These are phyloP conservation scores for Aspergillus campestris DNA, from an alignment of 495 filamentous ascomycete genomes.

Conservation along the genomic window DNA sequence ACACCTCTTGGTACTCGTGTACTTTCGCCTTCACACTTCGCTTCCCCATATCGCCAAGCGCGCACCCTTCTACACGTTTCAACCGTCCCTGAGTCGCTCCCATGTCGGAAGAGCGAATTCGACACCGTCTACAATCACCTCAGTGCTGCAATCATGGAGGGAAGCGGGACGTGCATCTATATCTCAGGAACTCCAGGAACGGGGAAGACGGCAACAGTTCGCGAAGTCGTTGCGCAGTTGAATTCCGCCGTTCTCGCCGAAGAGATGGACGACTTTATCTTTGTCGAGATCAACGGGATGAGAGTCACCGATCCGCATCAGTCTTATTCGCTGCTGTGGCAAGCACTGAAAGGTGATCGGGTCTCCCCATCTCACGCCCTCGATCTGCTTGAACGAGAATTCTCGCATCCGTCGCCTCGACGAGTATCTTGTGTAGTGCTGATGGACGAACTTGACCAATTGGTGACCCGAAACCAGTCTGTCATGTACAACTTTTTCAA, in stretches of 20 bases:
- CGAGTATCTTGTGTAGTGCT: constrained; percentile 93
- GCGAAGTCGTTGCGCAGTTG: constrained; percentile 85
- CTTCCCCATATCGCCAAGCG: constrained; percentile 86
- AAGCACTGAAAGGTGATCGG: constrained; percentile 86
- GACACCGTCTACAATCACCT: constrained; percentile 85
- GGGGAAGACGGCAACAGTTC: constrained; percentile 95
- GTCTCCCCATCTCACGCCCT: constrained; percentile 89
- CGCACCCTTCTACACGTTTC: constrained; percentile 88
- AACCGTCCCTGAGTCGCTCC: constrained; percentile 77
- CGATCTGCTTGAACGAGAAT: constrained; percentile 83
- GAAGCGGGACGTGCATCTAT: constrained; percentile 92
- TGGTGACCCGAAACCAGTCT: constrained; percentile 93
- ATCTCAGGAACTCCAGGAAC: constrained; percentile 99
- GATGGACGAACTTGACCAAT: constrained; percentile 98
- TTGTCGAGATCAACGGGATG: constrained; percentile 99
- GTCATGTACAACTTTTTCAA: constrained; percentile 99
- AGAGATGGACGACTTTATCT: constrained; percentile 97
- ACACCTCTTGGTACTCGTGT: constrained; percentile 85
- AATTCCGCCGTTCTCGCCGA: constrained; percentile 77
- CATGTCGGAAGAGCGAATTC: constrained; percentile 90
- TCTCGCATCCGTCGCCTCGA: constrained; percentile 79
- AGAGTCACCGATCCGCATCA: constrained; percentile 98
- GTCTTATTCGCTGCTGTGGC: constrained; percentile 91
- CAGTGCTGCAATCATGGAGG: constrained; percentile 88
- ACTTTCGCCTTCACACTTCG: constrained; percentile 66